Conservation (phyloP, 768 basidiomycete species). For the Mycena haematopus region DNA sequence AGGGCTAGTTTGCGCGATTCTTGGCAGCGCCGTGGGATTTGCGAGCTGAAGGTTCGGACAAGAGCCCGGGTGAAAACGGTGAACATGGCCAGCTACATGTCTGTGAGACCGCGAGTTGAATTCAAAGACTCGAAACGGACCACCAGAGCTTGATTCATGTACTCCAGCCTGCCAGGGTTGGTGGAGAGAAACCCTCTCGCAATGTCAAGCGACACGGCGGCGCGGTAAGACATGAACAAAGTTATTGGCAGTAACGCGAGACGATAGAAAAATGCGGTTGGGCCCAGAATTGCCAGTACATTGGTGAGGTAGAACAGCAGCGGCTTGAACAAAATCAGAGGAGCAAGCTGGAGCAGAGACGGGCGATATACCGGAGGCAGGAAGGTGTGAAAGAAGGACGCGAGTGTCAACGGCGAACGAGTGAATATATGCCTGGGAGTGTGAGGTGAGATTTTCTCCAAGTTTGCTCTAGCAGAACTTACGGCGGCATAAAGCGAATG, state of each 20-base stretch:
- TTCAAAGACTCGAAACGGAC: constrained; percentile 38
- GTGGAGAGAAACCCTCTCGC: constrained; percentile 34
- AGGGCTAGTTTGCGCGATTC: constrained; percentile 24
- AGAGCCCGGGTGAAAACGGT: constrained; percentile 11
- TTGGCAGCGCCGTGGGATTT: constrained; percentile 21
- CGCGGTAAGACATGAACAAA: constrained; percentile 50
- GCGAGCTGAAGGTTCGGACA: constrained; percentile 20
- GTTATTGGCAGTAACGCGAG: constrained; percentile 56
- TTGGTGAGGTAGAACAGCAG: constrained; percentile 55
- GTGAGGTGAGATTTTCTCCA: too few species aligned
- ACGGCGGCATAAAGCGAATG: too few species aligned
- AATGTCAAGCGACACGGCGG: constrained; percentile 50
- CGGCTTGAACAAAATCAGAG: constrained; percentile 1
- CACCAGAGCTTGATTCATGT: constrained; percentile 52
- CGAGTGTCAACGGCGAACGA: constrained; percentile 1
- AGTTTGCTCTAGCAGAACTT: too few species aligned
- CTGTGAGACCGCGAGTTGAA: constrained; percentile 1
- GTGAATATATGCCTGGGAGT: not conserved
- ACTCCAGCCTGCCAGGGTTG: constrained; percentile 42
- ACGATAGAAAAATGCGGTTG: constrained; percentile 50
- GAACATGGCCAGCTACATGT: constrained; percentile 43
- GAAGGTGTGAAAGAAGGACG: constrained; percentile 12
- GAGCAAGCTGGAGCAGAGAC: not conserved
- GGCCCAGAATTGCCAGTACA: constrained; percentile 53
- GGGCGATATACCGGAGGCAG: constrained; percentile 9